Evolutionary conservation across 2,329 filamentous ascomycete species (phyloP), one percentile per base, ranked within the genome.

Genomic region (Calonectria henricotiae): DNA sequence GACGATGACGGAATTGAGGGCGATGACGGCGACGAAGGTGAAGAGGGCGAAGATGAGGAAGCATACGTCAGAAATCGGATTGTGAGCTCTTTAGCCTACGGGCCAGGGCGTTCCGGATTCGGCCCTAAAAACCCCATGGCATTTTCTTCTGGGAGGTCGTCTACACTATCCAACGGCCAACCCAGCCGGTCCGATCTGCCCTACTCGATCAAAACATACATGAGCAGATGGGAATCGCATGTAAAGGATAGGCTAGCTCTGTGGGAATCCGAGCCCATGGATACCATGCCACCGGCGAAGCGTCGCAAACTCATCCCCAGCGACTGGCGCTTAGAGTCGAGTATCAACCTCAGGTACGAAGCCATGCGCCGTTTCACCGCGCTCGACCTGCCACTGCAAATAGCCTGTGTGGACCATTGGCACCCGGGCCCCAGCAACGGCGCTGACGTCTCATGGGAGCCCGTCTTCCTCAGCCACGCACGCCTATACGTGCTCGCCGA

Each of bases 401-500:
- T 27, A 4, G 7, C 12, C 6, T 12, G n/a, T 32, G 6, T 20
- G 20, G 47, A 23, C 15, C 20, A 13, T n/a, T 60, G 58, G 64
- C 9, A 17, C n/a, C 67, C 62, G 11, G 47, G 47, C 49, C 37
- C 20, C 35, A 54, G 65, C 30, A 8, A 7, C 15, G 35, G 25
- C 17, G 32, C 54, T 4, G 13, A 49, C 41, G 58, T 69, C 61
- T 74, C 65, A 13, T 72, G 71, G 58, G 39, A 41, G 3, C 62
- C 65, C 30, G 67, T 76, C 62, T 76, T 78, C 63, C 71, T 73
- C 55, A 67, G 71, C 47, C 76, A 78, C 61, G 70, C 70, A 5
- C 70, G 70, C 4, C 71, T 79, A 6, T 79, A 78, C 69, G 60
- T 76, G 43, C 67, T 79, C 39, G 77, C 76, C n/a, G 74, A 76